phyloP scores from a whole-genome alignment of 345 rosid genomes.

The Pugionium cornutum region DNA sequence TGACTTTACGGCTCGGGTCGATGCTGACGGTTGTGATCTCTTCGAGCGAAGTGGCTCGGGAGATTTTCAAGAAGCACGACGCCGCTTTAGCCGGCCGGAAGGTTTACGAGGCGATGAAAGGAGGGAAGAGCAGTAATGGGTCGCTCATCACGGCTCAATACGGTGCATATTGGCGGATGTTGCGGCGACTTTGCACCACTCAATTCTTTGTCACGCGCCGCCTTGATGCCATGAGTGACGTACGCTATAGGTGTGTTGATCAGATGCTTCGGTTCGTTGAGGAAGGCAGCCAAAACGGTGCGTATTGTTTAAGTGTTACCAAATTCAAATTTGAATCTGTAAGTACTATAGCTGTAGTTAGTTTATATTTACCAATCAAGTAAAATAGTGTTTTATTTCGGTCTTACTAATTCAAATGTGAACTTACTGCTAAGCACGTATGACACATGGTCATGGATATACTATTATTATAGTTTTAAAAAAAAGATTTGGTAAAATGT shows the following conservation, averaged over 20 bases:
- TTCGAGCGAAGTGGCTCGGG: conserved; percentile 59
- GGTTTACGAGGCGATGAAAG: conserved; percentile 81
- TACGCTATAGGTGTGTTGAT: conserved; percentile 55
- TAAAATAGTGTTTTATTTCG: no score
- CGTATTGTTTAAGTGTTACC: background rate
- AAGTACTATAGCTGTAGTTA: no score
- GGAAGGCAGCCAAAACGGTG: conserved; percentile 48
- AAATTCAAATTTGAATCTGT: background rate
- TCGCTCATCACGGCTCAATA: conserved; percentile 75
- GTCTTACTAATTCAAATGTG: no score
- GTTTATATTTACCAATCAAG: no score
- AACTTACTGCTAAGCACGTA: no score
- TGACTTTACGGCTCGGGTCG: conserved; percentile 74
- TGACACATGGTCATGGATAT: no score
- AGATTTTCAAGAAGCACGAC: conserved; percentile 78
- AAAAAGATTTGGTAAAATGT: no score
- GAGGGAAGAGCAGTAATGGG: conserved; percentile 52
- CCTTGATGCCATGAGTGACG: conserved; percentile 52
- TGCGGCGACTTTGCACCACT: conserved; percentile 60
- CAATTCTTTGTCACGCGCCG: conserved; percentile 68
- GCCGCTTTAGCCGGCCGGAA: conserved; percentile 70
- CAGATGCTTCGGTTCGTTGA: conserved; percentile 52
- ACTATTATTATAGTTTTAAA: no score
- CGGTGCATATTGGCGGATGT: conserved; percentile 76
- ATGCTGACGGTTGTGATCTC: conserved; percentile 77